Base-by-base conservation (phyloP, 139 green algal genomes). In the Auxenochlorella protothecoides region DNA sequence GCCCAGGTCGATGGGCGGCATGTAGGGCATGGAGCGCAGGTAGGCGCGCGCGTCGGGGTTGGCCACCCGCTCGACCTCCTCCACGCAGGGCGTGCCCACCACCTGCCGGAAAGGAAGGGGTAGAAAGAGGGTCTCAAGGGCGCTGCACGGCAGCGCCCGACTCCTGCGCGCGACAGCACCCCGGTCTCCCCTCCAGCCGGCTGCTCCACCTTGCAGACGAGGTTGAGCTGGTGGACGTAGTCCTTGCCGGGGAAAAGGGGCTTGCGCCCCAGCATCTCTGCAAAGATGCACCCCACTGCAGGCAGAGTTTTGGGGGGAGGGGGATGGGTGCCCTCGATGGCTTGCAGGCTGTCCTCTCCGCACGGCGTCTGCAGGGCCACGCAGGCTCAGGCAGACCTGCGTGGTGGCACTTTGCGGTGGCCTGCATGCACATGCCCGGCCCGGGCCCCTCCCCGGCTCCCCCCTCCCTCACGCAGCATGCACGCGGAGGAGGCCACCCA, bases 141-240 rank as follows among this genome's bases (percentile, higher is more conserved):
- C 68, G 87, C 82, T 77, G 88, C 71, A 63, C 3, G 80, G 80
- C 66, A 92, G 76, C 10, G 76, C 75, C 57, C 83, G 74, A 72
- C 93, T 90, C 78, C n/a, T 8, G n/a, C 11, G 65, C n/a, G n/a
- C 14, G 62, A 87, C 68, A 69, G 84, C 71, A 97, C 88, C 80
- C 94, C 96, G 0, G 70, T 79, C n/a, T 96, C 79, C 74, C 96
- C 90, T 11, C 88, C 80, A 51, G 62, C 73, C 9, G 93, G 89
- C 53, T 86, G 85, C 9, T 92, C 89, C 66, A 98, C 85, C 13
- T 83, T 89, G 74, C 90, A 86, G 59, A 98, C 81, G 70, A 97
- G 81, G 75, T 91, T 91, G 53, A 98, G 86, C 84, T 96, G 91
- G 75, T 98, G 85, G 51, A 98, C 86, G 76, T 93, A 96, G 80